Conservation (phyloP, 306 rosid species). For the Biancaea sappan region DNA sequence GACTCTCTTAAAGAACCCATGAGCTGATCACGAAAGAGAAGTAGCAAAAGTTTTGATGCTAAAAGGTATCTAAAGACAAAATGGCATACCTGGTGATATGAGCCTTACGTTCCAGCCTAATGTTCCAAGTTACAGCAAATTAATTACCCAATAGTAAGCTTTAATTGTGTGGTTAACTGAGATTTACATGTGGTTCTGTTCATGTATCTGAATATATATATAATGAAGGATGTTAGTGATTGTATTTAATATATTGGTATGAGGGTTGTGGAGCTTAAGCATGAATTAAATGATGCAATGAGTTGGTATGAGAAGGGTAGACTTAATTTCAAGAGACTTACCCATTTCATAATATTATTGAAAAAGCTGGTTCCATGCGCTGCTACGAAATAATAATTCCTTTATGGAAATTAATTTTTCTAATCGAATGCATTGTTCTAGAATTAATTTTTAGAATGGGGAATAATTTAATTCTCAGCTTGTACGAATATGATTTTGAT, state of each 20-base stretch:
- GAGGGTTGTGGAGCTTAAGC: background rate
- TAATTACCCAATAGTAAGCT: too few relatives aligned
- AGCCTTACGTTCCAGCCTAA: too few relatives aligned
- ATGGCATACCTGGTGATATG: background rate
- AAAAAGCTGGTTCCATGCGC: background rate
- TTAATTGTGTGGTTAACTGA: too few relatives aligned
- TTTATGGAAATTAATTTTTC: background rate
- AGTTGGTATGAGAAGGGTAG: background rate
- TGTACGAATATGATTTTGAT: conserved; percentile 1
- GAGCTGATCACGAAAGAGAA: too few relatives aligned
- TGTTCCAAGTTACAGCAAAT: background rate
- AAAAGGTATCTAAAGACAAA: background rate
- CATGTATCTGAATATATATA: too few relatives aligned
- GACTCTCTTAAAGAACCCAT: background rate
- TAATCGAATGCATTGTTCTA: background rate
- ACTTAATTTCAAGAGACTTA: background rate
- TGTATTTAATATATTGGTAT: background rate
- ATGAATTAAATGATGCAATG: background rate
- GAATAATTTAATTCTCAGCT: background rate
- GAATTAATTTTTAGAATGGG: background rate
- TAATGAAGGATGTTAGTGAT: too few relatives aligned
- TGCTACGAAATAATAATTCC: background rate
- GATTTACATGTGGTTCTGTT: too few relatives aligned
- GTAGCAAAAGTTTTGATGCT: too few relatives aligned
- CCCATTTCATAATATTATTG: background rate